Conservation (phyloP, 208 protist species). For the Acanthamoeba healyi region DNA sequence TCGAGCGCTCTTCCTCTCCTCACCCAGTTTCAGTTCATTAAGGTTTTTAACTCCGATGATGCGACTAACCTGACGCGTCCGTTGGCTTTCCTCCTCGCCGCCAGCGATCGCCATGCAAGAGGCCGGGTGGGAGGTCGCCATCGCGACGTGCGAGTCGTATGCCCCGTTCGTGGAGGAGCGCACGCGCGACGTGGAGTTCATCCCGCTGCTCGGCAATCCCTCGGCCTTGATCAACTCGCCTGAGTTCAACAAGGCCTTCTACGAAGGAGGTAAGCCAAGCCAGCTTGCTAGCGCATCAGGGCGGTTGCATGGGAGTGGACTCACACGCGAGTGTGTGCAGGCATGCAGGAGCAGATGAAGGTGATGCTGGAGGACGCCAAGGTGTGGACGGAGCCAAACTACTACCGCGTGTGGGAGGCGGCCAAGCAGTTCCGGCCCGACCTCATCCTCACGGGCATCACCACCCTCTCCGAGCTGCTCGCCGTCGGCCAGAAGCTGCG, state of each 20-base stretch:
- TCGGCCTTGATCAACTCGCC: constrained; percentile 12
- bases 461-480: constrained; percentile 19
- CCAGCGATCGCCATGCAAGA: neutral
- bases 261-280: neutral
- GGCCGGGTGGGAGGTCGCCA: neutral
- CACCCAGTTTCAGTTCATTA: no score
- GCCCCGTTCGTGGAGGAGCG: neutral
- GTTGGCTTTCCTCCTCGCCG: neutral
- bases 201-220: neutral
- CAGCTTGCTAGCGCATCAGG: neutral
- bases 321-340: neutral
- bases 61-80: neutral
- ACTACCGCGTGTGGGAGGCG: constrained; percentile 9
- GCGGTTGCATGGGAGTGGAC: neutral
- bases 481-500: constrained; percentile 41
- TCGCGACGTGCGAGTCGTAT: neutral
- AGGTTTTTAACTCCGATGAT: neutral
- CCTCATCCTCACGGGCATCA: constrained; percentile 19
- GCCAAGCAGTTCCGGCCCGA: constrained; percentile 16
- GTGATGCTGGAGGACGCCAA: constrained; percentile 20
- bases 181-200: constrained; percentile 17
- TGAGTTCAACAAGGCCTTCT: constrained; percentile 12
- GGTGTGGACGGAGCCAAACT: constrained; percentile 14
- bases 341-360: neutral
- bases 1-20: neutral